Evolutionary conservation across 2,329 filamentous ascomycete genomes (phyloP).

Genomic region (Camptophora hylomeconis): DNA sequence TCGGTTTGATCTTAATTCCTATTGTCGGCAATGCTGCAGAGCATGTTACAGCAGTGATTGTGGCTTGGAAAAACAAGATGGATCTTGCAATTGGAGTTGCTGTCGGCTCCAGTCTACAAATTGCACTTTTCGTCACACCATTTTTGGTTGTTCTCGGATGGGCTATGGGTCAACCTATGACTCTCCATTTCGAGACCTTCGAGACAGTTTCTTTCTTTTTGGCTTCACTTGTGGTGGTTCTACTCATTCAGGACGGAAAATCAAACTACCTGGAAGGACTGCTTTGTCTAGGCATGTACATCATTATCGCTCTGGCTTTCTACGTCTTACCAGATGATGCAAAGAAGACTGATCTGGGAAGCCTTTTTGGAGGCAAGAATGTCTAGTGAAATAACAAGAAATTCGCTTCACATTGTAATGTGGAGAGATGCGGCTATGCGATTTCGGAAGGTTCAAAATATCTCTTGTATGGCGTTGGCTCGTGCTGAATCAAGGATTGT

Average conservation of each 20-base stretch:
- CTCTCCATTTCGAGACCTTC: slow-evolving; percentile 67
- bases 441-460: no score
- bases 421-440: no score
- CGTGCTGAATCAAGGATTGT: no score
- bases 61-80: slow-evolving; percentile 61
- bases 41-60: slow-evolving; percentile 69
- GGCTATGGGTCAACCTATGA: slow-evolving; percentile 61
- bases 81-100: slow-evolving; percentile 62
- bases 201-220: slow-evolving; percentile 68
- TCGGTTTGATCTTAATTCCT: slow-evolving; percentile 65
- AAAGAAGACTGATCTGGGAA: slow-evolving; percentile 3
- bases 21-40: slow-evolving; percentile 73
- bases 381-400: no score
- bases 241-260: slow-evolving; percentile 69
- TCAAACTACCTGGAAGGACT: slow-evolving; percentile 75
- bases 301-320: slow-evolving; percentile 35
- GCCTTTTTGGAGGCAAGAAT: slow-evolving; percentile 5
- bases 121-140: slow-evolving; percentile 68
- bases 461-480: no score
- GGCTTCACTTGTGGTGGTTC: slow-evolving; percentile 57
- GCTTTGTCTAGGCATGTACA: slow-evolving; percentile 47
- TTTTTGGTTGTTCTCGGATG: slow-evolving; percentile 70
- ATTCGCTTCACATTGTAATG: no score
- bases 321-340: slow-evolving; percentile 35
- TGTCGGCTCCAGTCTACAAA: slow-evolving; percentile 71